Percentiles rank a stretch among this genome's conserved stretches.
These are phyloP conservation scores for Rhodotorula sp. DNA, from an alignment of 1,284 basidiomycete species.

Conservation along the genomic window DNA sequence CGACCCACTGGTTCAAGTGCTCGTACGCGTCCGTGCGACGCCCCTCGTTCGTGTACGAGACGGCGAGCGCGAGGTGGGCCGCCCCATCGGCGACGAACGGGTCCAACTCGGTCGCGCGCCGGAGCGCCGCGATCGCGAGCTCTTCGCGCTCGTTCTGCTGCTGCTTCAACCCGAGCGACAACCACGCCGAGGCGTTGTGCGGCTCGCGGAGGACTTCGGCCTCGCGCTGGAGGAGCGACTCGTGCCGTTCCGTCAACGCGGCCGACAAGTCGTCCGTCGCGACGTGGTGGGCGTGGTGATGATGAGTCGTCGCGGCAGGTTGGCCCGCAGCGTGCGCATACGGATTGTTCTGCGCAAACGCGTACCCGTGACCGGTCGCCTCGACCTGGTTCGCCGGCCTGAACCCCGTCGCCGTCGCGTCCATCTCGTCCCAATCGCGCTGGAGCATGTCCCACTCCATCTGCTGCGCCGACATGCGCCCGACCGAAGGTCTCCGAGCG, in stretches of 20 bases:
- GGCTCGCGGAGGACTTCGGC: conserved; percentile 81
- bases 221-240: conserved; percentile 70
- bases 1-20: conserved; percentile 80
- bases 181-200: conserved; percentile 75
- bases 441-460: conserved; percentile 69
- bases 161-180: conserved; percentile 89
- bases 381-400: conserved; percentile 52
- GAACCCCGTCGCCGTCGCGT: conserved; percentile 57
- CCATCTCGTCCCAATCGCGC: conserved; percentile 77
- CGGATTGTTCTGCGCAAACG: conserved; percentile 79
- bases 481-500: background rate
- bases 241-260: conserved; percentile 24
- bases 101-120: conserved; percentile 77
- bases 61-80: conserved; percentile 86
- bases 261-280: conserved; percentile 13
- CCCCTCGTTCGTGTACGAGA: conserved; percentile 90
- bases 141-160: conserved; percentile 97
- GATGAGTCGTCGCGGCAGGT: conserved; percentile 52
- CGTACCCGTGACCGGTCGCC: conserved; percentile 61
- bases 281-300: conserved; percentile 52
- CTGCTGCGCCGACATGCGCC: conserved; percentile 41
- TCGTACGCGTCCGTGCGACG: conserved; percentile 67
- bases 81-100: conserved; percentile 52
- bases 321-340: conserved; percentile 55
- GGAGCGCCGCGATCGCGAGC: conserved; percentile 82